Evolutionary conservation across 345 rosid species (phyloP).

Genomic region (Cardiospermum halicacabum): DNA sequence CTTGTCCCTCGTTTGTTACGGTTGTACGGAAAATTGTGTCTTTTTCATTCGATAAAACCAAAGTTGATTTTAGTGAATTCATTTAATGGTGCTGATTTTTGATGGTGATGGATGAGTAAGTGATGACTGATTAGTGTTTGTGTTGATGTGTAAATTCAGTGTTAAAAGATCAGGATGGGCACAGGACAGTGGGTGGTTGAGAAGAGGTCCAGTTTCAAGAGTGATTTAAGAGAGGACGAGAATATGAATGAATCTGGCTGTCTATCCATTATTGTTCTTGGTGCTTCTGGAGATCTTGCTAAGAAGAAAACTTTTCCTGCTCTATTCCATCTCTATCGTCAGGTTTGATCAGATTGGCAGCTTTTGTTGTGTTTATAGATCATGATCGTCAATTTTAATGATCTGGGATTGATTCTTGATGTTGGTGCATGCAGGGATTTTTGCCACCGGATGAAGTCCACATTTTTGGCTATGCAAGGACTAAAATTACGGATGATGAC

Average conservation of each 20-base stretch:
- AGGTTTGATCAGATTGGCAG: constrained; percentile 35
- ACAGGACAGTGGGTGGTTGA: constrained; percentile 59
- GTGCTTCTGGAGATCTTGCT: constrained; percentile 98
- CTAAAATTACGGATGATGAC: constrained; percentile 72
- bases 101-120: background rate
- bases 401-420: background rate
- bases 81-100: background rate
- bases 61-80: background rate
- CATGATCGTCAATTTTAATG: background rate
- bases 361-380: background rate
- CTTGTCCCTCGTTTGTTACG: too few relatives aligned
- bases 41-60: too few relatives aligned
- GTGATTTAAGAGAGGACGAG: constrained; percentile 44
- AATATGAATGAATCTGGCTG: constrained; percentile 63
- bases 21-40: background rate
- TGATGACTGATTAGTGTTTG: background rate
- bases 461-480: constrained; percentile 92
- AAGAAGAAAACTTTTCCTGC: constrained; percentile 98
- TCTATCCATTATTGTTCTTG: constrained; percentile 80
- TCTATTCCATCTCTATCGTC: constrained; percentile 77
- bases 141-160: background rate
- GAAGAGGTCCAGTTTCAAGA: constrained; percentile 53
- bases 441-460: constrained; percentile 76
- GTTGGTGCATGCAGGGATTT: constrained; percentile 58
- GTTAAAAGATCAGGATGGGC: constrained; percentile 31